These are phyloP conservation scores for Cordyceps militaris DNA, from an alignment of 2,329 filamentous ascomycete genomes.

Conservation along the genomic window DNA sequence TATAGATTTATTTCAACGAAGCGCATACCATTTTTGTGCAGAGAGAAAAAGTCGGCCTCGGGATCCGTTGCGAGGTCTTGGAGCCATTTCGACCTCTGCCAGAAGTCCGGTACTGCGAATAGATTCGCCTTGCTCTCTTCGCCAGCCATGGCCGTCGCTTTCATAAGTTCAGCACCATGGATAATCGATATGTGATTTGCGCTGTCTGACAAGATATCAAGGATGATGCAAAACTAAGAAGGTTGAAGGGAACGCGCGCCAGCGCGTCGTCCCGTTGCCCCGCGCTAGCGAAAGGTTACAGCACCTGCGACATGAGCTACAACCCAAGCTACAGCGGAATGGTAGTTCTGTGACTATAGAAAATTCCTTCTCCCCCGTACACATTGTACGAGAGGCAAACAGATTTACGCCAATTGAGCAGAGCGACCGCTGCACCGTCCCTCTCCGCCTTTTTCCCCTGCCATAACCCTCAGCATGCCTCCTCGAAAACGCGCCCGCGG, in stretches of 20 bases:
- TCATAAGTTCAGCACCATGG: neutral
- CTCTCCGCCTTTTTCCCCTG: neutral
- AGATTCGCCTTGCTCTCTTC: constrained; percentile 44
- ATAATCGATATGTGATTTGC: neutral
- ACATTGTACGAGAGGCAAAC: neutral
- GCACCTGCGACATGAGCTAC: neutral
- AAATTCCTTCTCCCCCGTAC: neutral
- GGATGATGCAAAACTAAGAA: neutral
- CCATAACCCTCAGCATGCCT: constrained; percentile 43
- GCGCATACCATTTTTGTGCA: constrained; percentile 27
- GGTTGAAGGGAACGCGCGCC: neutral
- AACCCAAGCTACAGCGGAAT: neutral
- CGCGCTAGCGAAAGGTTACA: neutral
- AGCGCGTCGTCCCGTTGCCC: neutral
- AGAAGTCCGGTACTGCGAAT: constrained; percentile 58
- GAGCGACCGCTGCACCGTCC: neutral
- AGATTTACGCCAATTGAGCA: neutral
- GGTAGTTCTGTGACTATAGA: neutral
- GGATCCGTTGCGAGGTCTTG: constrained; percentile 21
- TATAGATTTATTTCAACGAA: neutral
- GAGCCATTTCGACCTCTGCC: constrained; percentile 46
- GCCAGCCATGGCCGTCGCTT: constrained; percentile 23
- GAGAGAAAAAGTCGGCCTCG: constrained; percentile 36
- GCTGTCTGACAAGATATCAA: neutral
- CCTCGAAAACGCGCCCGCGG: constrained; percentile 61